Evolutionary conservation across 257 asterid species (phyloP).

Genomic region (Lithospermum erythrorhizon): DNA sequence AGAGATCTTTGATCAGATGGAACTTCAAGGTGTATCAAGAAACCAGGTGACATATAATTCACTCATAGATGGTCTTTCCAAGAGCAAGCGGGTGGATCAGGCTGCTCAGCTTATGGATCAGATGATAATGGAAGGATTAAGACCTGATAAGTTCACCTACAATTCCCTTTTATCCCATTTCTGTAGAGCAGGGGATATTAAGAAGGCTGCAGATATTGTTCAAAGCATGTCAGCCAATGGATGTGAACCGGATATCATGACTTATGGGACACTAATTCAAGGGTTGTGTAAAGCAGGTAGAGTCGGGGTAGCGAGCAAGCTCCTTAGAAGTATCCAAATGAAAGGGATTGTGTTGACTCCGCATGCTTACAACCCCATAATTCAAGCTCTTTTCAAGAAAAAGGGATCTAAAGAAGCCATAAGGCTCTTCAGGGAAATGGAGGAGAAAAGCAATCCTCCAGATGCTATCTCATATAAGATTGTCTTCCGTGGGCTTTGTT

Average conservation of each 20-base stretch:
- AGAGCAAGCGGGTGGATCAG: conserved; percentile 58
- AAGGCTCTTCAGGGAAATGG: conserved; percentile 85
- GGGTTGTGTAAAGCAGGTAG: conserved; percentile 87
- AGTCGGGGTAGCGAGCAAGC: conserved; percentile 50
- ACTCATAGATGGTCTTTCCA: conserved; percentile 75
- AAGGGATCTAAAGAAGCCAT: conserved; percentile 2
- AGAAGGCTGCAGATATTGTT: conserved; percentile 77
- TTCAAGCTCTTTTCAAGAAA: too few species aligned
- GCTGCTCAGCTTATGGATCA: conserved; percentile 88
- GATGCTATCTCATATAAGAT: conserved; percentile 65
- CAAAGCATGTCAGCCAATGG: conserved; percentile 70
- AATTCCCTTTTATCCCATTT: conserved; percentile 69
- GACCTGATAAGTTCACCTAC: conserved; percentile 66
- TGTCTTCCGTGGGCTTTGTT: conserved; percentile 70
- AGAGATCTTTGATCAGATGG: too few species aligned
- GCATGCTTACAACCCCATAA: conserved; percentile 36
- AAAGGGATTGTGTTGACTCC: conserved; percentile 72
- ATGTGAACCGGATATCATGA: conserved; percentile 76
- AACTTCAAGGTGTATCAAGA: conserved; percentile 16
- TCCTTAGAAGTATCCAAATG: conserved; percentile 68
- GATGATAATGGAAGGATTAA: conserved; percentile 74
- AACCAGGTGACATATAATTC: conserved; percentile 71
- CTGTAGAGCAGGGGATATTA: conserved; percentile 66
- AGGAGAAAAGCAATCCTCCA: conserved; percentile 63
- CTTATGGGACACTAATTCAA: conserved; percentile 69